phyloP scores from a whole-genome alignment of 2,329 filamentous ascomycete genomes.

The Fusarium sulawesiense region DNA sequence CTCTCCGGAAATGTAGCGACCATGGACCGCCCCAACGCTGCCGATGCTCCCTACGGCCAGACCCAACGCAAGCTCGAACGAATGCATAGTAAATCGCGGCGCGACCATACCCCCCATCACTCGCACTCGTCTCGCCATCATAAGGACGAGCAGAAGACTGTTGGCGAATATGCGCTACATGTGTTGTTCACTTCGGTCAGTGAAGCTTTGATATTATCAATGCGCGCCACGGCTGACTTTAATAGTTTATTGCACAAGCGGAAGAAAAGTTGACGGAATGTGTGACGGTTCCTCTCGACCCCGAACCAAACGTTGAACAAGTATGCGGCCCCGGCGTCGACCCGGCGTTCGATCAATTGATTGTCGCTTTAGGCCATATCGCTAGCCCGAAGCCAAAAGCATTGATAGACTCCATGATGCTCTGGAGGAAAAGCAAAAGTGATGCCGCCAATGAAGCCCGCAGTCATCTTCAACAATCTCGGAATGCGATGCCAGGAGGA shows the following conservation, averaged over 20 bases:
- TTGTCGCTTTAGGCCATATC: constrained; percentile 92
- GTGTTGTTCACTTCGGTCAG: constrained; percentile 91
- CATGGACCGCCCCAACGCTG: constrained; percentile 60
- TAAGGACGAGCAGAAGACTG: constrained; percentile 84
- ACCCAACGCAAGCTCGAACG: constrained; percentile 67
- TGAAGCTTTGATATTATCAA: constrained; percentile 30
- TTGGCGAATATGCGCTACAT: constrained; percentile 97
- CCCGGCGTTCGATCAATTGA: constrained; percentile 90
- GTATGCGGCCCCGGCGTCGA: constrained; percentile 93
- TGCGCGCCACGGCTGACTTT: constrained; percentile 28
- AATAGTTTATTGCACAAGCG: constrained; percentile 90
- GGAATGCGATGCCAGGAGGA: constrained; percentile 56
- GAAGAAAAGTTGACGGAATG: constrained; percentile 95
- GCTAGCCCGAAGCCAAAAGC: constrained; percentile 94
- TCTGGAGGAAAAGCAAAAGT: constrained; percentile 96
- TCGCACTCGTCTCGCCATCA: constrained; percentile 77
- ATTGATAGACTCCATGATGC: constrained; percentile 96
- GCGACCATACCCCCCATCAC: constrained; percentile 79
- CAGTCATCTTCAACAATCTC: constrained; percentile 65
- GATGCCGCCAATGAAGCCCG: constrained; percentile 82
- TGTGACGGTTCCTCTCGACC: constrained; percentile 80
- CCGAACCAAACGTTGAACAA: constrained; percentile 85
- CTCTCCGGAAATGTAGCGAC: constrained; percentile 55
- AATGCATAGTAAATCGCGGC: constrained; percentile 74
- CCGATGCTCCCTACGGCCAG: constrained; percentile 57